Evolutionary conservation across 148 eudicot genomes (phyloP), one percentile per base, ranked within the genome.

Genomic region (Fagopyrum esculentum): DNA sequence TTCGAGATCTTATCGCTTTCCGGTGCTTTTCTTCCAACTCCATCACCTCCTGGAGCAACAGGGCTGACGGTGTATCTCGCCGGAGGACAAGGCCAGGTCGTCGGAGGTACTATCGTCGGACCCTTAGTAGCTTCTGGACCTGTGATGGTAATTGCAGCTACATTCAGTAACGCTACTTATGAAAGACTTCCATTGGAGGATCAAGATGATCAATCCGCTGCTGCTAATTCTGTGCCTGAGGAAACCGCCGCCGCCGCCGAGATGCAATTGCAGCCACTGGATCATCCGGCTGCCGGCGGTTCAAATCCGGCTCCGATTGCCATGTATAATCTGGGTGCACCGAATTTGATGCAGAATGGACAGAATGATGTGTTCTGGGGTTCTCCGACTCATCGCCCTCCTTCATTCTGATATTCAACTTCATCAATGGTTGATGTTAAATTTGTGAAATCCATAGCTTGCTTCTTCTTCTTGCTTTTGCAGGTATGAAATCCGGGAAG

Each of bases 11-110:
- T 66, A 19, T 66, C 71, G 6, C 71, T 66, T 46, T 66, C 47
- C 47, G 71, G 71, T 46, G 45, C 71, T 8, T 66, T 66, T 46
- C 13, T 66, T 1, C 71, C 71, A 0, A 43, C 71, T 45, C 71
- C 30, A 0, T 66, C 71, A 1, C 71, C 71, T 4, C 71, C 71
- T 1, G 71, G 71, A 6, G 71, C 47, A 3, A 66, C 45, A 3
- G 46, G 46, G 9, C 71, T 66, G 17, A 66, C 71, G 7, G 71
- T 66, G 8, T 66, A 29, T 46, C 71, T 66, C 19, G 71, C 71
- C 17, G 71, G 71, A 7, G 71, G 71, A 1, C 71, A 66, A 46
- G 71, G 71, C 4, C 71, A 66, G 71, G 71, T 66, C n/a, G 71
- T 66, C 12, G 71, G 71, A 13, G 71, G 71, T 17, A 66, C 16